Percentiles rank a stretch among this genome's conserved stretches.
Evolutionary conservation across 345 rosid species (phyloP).

Genomic region (Acer yangbiense): DNA sequence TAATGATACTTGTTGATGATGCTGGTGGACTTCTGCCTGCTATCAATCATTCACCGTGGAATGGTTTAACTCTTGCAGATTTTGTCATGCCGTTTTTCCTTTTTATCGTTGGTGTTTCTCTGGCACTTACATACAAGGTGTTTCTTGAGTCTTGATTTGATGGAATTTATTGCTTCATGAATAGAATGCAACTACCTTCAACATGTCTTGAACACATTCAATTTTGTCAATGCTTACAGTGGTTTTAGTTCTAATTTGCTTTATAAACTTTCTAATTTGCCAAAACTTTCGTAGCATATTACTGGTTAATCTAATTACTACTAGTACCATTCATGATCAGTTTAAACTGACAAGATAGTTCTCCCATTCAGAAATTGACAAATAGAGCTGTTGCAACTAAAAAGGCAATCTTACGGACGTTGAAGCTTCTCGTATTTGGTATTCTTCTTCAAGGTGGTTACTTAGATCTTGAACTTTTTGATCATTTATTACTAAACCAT

Average conservation of each 20-base stretch:
- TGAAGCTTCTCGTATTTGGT: conserved; percentile 66
- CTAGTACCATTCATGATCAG: background rate
- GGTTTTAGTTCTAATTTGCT: background rate
- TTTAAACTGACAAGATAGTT: background rate
- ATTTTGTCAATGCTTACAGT: background rate
- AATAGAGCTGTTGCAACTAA: conserved; percentile 59
- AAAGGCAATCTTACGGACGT: conserved; percentile 58
- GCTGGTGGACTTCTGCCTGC: conserved; percentile 79
- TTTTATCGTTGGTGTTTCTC: conserved; percentile 84
- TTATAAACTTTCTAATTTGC: background rate
- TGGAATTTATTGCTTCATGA: conserved; percentile 8
- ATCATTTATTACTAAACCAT: background rate
- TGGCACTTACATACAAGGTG: conserved; percentile 82
- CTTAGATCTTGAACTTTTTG: background rate
- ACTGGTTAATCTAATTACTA: background rate
- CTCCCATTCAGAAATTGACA: conserved; percentile 47
- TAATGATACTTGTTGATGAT: conserved; percentile 88
- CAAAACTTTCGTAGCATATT: background rate
- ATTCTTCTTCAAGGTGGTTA: conserved; percentile 77
- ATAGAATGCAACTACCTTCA: background rate
- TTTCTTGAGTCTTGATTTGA: background rate
- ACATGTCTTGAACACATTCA: background rate
- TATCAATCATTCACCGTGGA: conserved; percentile 92
- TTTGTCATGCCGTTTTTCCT: conserved; percentile 93
- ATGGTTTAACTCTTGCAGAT: conserved; percentile 87